Base-by-base conservation (phyloP, 2,329 filamentous ascomycete genomes). In the Mycosphaerella arachidis region DNA sequence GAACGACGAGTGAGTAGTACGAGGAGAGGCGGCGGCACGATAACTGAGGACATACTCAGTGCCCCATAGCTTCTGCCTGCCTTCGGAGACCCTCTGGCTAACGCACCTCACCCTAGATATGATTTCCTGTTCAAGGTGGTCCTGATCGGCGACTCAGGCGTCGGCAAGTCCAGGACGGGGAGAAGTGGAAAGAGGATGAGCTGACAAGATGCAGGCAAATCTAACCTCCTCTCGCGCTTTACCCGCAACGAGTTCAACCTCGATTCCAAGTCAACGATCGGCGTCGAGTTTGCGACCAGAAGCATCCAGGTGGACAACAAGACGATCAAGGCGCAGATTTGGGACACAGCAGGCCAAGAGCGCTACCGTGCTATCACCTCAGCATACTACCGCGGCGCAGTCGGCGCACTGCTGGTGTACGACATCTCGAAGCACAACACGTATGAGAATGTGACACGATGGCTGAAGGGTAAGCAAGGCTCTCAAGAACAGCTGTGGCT, bases 221-320 rank as follows among this genome's bases (percentile, higher is more conserved):
- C 94, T 83, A 99, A 99, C 82, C 91, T 99, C 72, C 85, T 99
- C 81, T 97, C 92, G 81, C 53, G 95, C 80, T 99, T 99, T 86
- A 97, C 94, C 72, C 92, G 94, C 77, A 97, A 99, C 79, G 94
- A 99, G 81, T 99, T 99, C 89, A 97, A 97, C 81, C 86, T 97
- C 68, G 94, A 99, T 81, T 96, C 93, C 78, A 97, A 99, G 86
- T 97, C 94, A 66, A 99, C 94, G 71, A 99, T 99, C 80, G 94
- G 94, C 73, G 94, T 99, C 78, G 94, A 99, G 81, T 99, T 99
- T 77, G 94, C 95, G 72, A 99, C 94, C 70, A 88, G 94, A 67
- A 31, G 50, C 69, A 99, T 99, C 76, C 93, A 97, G 80, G 94
- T 99, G 73, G 94, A 99, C 80, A 90, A 90, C 75, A 99, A 99